These are phyloP conservation scores for Serendipita sp. DNA, from an alignment of 768 basidiomycete species.

Conservation along the genomic window DNA sequence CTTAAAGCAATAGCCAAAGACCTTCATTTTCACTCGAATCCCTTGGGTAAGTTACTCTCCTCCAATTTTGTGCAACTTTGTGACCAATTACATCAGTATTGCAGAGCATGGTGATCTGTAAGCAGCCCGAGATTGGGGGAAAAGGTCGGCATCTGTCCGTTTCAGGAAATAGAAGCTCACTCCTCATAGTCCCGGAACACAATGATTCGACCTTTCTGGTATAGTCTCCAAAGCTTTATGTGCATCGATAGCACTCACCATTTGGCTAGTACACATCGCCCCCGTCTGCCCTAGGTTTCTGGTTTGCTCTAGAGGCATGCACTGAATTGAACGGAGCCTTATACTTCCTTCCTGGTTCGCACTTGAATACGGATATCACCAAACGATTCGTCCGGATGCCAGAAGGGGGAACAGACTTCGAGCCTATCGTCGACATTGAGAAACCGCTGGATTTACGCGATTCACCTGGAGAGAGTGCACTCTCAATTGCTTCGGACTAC, in stretches of 20 bases:
- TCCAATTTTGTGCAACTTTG: not conserved
- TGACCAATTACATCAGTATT: constrained; percentile 34
- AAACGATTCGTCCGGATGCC: constrained; percentile 76
- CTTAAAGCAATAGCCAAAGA: constrained; percentile 57
- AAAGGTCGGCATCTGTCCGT: constrained; percentile 39
- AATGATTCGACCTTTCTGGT: constrained; percentile 51
- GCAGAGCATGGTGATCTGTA: constrained; percentile 92
- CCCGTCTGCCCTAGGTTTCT: constrained; percentile 83
- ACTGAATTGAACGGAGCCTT: constrained; percentile 70
- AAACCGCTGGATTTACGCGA: constrained; percentile 7
- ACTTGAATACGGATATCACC: constrained; percentile 52
- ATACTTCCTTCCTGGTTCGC: constrained; percentile 82
- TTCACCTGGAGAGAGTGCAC: not conserved
- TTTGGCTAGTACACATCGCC: constrained; percentile 68
- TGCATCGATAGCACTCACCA: too few relatives aligned
- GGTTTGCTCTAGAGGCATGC: constrained; percentile 58
- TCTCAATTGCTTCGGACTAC: constrained; percentile 27
- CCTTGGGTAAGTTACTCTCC: constrained; percentile 43
- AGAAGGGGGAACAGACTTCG: constrained; percentile 72
- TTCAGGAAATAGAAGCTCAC: not conserved
- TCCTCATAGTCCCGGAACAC: constrained; percentile 61
- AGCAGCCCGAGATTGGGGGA: constrained; percentile 85
- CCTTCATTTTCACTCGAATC: constrained; percentile 70
- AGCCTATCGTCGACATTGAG: constrained; percentile 33
- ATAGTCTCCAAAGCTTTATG: not conserved